Conservation (phyloP, 345 rosid genomes). For the Brassica napus region DNA sequence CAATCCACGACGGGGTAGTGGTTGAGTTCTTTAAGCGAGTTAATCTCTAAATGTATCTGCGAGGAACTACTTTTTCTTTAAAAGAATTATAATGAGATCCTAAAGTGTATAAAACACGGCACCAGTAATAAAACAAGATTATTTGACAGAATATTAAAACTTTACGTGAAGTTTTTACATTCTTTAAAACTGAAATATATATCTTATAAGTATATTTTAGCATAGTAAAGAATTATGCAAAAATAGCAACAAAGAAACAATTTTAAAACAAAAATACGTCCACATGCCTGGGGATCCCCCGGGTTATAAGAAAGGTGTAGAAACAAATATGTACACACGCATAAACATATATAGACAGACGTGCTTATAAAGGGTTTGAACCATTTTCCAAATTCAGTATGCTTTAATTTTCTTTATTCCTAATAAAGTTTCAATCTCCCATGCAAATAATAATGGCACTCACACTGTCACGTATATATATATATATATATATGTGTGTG, state of each 20-base stretch:
- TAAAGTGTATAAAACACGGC: not conserved
- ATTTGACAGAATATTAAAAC: not conserved
- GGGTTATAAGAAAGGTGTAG: not conserved
- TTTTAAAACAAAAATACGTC: not conserved
- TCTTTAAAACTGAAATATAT: not conserved
- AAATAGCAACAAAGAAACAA: not conserved
- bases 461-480: not conserved
- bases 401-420: not conserved
- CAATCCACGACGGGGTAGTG: not conserved
- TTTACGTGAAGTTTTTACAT: not conserved
- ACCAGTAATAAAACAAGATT: not conserved
- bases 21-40: not conserved
- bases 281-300: not conserved
- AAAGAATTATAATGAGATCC: not conserved
- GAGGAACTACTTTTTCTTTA: not conserved
- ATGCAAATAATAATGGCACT: conserved; percentile 2
- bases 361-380: conserved; percentile 9
- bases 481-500: not conserved
- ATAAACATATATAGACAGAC: not conserved
- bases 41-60: not conserved
- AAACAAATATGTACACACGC: not conserved
- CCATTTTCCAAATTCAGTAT: conserved; percentile 10
- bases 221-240: not conserved
- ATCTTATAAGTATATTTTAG: not conserved
- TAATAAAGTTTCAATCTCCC: not conserved